Base-by-base conservation (phyloP, 2,329 filamentous ascomycete species). In the Phialophora verrucosa region DNA sequence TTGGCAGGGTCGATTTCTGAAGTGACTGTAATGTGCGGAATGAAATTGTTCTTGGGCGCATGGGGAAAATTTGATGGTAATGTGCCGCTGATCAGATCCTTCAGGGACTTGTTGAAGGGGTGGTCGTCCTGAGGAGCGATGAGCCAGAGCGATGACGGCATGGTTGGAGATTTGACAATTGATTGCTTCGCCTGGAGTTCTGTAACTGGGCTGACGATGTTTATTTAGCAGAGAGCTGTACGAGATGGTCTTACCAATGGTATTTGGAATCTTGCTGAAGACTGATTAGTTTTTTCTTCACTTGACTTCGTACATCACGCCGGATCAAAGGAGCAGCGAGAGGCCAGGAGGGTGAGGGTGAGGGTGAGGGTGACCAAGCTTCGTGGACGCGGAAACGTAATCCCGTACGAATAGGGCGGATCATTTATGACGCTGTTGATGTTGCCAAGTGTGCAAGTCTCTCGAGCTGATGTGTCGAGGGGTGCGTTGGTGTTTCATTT, bases 131-230 rank as follows among this genome's bases (percentile, higher is more conserved):
- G 44, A n/a, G 62, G 62, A 4, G 62, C 29, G 55, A 69, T 62
- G 35, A 69, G 61, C 67, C 67, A 69, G 12, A 69, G 58, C 3
- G 64, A 67, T 29, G 67, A 65, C n/a, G 49, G 53, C 53, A 51
- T 50, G 25, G 32, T 49, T 20, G 38, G 35, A 11, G 5, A 35
- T 47, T 44, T 8, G 59, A 55, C 10, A 17, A 27, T 27, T 32
- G 14, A 44, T 17, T 59, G 38, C 49, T 51, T 51, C 27, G 6
- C 20, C 8, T 25, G 25, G 47, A 20, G 7, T 50, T 25, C 20
- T n/a, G 23, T 7, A 25, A 50, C 35, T 12, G 23, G 14, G 49
- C 1, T 7, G 20, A 23, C 23, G 49, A 20, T 51, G 49, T 29
- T 23, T 51, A 14, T 29, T 20, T 23, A 51, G 49, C 3, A 29